Evolutionary conservation across 371 early-diverging fungal genomes (phyloP).

Genomic region (Zychaea mexicana): DNA sequence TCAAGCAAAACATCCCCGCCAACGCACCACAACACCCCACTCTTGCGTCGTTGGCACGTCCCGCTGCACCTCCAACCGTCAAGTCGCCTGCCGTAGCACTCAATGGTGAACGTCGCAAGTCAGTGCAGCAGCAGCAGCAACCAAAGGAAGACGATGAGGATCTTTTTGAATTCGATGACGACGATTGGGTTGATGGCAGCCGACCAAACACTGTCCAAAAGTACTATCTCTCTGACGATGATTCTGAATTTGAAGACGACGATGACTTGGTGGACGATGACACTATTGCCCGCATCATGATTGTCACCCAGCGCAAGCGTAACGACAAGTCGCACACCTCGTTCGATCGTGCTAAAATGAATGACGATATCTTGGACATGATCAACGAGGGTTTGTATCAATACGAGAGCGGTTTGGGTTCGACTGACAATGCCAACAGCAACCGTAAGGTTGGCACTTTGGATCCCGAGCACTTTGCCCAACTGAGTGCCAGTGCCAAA

Average conservation of each 20-base stretch:
- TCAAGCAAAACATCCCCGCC: conserved; percentile 21
- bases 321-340: conserved; percentile 69
- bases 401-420: conserved; percentile 80
- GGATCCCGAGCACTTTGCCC: conserved; percentile 67
- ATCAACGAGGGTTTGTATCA: conserved; percentile 94
- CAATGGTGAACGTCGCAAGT: conserved; percentile 28
- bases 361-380: conserved; percentile 88
- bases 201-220: conserved; percentile 63
- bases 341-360: conserved; percentile 82
- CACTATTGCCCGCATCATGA: conserved; percentile 82
- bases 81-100: conserved; percentile 10
- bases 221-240: conserved; percentile 68
- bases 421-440: conserved; percentile 22
- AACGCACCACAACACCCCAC: conserved; percentile 32
- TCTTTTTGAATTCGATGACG: conserved; percentile 79
- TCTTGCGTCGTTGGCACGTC: conserved; percentile 44
- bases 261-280: conserved; percentile 84
- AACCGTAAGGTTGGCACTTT: conserved; percentile 67
- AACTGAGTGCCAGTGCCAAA: conserved; percentile 33
- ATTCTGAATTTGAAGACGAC: conserved; percentile 68
- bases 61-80: conserved; percentile 25
- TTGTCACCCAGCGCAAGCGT: conserved; percentile 87
- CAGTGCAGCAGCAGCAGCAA: no score
- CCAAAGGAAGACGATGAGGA: conserved; percentile 63
- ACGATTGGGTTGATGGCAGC: conserved; percentile 55